Base-by-base conservation (phyloP, 2,329 filamentous ascomycete species). In the Magnaporthiopsis rhizophila region DNA sequence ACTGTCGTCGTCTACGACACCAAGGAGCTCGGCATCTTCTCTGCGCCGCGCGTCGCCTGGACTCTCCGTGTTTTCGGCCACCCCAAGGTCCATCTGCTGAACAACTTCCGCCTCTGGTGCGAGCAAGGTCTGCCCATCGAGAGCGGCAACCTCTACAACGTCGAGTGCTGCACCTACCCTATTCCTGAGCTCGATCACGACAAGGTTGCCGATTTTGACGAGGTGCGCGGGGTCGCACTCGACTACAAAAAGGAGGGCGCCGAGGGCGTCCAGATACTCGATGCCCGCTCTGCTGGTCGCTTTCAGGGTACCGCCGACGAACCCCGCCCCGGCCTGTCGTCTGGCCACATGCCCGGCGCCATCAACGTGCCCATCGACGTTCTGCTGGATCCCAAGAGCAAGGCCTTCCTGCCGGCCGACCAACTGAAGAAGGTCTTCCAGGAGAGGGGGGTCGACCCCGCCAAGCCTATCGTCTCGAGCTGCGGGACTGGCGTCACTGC, bases 401-500 rank as follows among this genome's bases (percentile, higher is more conserved):
- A 96, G 80, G 83, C 91, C 0, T 87, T 95, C 69, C 83, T 93
- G 26, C 84, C 92, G 0, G 80, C 83, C 0, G 85, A 90, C 15
- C 82, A 94, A 75, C 79, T 99, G 61, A 83, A 82, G 69, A 84
- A 88, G 71, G 73, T 98, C 21, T 95, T 99, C 71, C 81, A 89
- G 74, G 80, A 82, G n/a, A 94, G 89, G 73, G 89, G 92, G 0
- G 79, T 99, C 11, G 88, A 97, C 72, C 86, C 89, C 0, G 81
- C 82, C 34, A 92, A 89, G 74, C 90, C 93, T 3, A 90, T 97
- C 69, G 89, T 98, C 70, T 90, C 87, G 62, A 94, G 86, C 71
- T 99, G 95, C 71, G 95, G 95, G 15, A 97, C 93, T 8, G 95
- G 95, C 45, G 94, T 99, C 62, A 98, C 93, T 13, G 95, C 95